Percentiles rank a stretch among this genome's conserved stretches.
Evolutionary conservation across 2,329 filamentous ascomycete genomes (phyloP).

Genomic region (Exophiala aquamarina): DNA sequence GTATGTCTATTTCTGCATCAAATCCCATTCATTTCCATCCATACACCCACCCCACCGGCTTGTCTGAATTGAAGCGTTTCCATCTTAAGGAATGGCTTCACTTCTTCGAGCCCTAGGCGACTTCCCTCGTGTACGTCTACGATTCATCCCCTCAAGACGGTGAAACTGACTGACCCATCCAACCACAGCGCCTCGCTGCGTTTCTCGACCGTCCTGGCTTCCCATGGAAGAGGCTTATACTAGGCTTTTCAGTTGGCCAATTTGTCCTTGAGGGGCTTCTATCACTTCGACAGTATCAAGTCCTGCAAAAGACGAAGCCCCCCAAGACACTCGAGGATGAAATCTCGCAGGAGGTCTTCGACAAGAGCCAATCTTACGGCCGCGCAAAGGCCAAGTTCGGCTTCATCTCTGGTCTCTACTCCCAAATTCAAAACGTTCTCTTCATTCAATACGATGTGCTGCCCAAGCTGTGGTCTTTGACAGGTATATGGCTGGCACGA

Average conservation of each 20-base stretch:
- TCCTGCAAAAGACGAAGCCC: slow-evolving; percentile 75
- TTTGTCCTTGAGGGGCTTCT: slow-evolving; percentile 89
- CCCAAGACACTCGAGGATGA: slow-evolving; percentile 87
- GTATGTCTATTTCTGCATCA: background rate
- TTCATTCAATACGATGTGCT: slow-evolving; percentile 90
- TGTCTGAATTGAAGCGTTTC: background rate
- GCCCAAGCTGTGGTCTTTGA: slow-evolving; percentile 83
- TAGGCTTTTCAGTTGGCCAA: slow-evolving; percentile 90
- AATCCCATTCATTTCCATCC: background rate
- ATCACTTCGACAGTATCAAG: slow-evolving; percentile 82
- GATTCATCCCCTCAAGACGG: too few species aligned
- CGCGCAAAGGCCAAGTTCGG: slow-evolving; percentile 92
- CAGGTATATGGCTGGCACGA: slow-evolving; percentile 70
- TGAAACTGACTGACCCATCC: slow-evolving; percentile 3
- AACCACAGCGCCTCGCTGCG: slow-evolving; percentile 66
- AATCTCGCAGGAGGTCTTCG: slow-evolving; percentile 84
- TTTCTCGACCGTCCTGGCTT: slow-evolving; percentile 89
- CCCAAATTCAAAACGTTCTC: slow-evolving; percentile 82
- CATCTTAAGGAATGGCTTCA: slow-evolving; percentile 24
- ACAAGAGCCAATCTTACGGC: slow-evolving; percentile 94
- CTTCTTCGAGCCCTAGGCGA: slow-evolving; percentile 27
- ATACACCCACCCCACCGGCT: too few species aligned
- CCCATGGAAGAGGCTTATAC: slow-evolving; percentile 95
- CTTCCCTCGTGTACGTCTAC: slow-evolving; percentile 27
- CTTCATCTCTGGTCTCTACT: slow-evolving; percentile 77